phyloP scores from a whole-genome alignment of 495 filamentous ascomycete species.

The Neurospora sp. region DNA sequence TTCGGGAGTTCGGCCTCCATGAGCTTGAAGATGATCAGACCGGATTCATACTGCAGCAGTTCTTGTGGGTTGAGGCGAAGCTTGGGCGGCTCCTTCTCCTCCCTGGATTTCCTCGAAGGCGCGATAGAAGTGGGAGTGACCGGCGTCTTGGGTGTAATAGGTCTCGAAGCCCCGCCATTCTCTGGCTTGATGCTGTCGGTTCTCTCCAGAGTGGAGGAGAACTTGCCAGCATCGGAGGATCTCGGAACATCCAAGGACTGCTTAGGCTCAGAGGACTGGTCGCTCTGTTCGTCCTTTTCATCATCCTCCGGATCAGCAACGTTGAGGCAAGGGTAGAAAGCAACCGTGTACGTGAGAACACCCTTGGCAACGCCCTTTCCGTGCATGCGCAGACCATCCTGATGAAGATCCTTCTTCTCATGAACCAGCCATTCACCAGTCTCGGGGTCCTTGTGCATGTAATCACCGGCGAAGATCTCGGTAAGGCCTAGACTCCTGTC shows the following conservation, averaged over 20 bases:
- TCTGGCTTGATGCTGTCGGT: constrained; percentile 17
- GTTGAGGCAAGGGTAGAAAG: constrained; percentile 85
- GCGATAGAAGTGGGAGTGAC: constrained; percentile 20
- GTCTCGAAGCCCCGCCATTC: constrained; percentile 6
- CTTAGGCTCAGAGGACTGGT: constrained; percentile 11
- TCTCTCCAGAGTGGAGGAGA: constrained; percentile 22
- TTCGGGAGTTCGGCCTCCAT: constrained; percentile 76
- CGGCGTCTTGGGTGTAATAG: constrained; percentile 29
- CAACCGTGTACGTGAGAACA: constrained; percentile 66
- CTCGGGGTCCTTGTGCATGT: constrained; percentile 58
- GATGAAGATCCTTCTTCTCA: constrained; percentile 55
- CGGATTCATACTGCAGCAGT: constrained; percentile 74
- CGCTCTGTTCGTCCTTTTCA: constrained; percentile 42
- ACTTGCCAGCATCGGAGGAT: constrained; percentile 29
- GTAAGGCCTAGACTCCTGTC: constrained; percentile 76
- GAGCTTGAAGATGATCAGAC: constrained; percentile 88
- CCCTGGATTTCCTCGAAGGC: constrained; percentile 44
- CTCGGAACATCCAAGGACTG: constrained; percentile 31
- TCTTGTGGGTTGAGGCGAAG: constrained; percentile 69
- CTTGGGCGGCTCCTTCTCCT: constrained; percentile 56
- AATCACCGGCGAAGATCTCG: constrained; percentile 69
- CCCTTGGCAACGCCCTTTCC: constrained; percentile 65
- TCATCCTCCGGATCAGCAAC: constrained; percentile 92
- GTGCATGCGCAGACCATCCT: constrained; percentile 54
- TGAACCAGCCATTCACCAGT: constrained; percentile 74